phyloP scores from a whole-genome alignment of 139 green algal genomes.

The Volvox africanus region DNA sequence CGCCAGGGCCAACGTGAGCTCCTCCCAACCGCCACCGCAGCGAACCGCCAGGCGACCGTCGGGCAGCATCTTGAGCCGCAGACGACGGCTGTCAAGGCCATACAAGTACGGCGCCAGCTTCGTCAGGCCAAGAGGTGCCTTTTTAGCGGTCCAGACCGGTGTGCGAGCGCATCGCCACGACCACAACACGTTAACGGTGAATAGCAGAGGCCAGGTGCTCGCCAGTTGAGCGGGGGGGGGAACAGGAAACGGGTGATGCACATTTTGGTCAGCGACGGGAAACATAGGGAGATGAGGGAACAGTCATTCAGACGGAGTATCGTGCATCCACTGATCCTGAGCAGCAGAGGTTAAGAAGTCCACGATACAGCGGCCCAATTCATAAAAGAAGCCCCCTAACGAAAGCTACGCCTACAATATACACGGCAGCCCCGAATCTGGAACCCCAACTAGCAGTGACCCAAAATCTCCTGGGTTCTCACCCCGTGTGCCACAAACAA shows the following conservation, averaged over 20 bases:
- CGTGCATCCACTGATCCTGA: too few species aligned
- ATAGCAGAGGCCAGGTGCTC: too few species aligned
- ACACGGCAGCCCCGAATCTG: not conserved
- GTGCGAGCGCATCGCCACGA: too few species aligned
- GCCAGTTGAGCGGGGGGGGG: not conserved
- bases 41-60: constrained; percentile 20
- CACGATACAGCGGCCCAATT: too few species aligned
- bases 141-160: not conserved
- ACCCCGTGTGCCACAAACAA: not conserved
- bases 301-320: not conserved
- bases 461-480: not conserved
- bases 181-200: too few species aligned
- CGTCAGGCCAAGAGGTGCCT: constrained; percentile 13
- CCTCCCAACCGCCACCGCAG: constrained; percentile 18
- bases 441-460: not conserved
- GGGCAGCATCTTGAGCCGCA: constrained; percentile 16
- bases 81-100: not conserved
- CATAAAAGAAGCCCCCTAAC: not conserved
- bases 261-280: not conserved
- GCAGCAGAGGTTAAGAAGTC: not conserved
- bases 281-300: not conserved
- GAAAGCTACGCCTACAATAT: not conserved
- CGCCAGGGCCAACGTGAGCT: constrained; percentile 22
- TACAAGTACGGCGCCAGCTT: constrained; percentile 7
- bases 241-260: not conserved